phyloP scores from a whole-genome alignment of 179 eudicot species.

The Corrigiola litoralis region DNA sequence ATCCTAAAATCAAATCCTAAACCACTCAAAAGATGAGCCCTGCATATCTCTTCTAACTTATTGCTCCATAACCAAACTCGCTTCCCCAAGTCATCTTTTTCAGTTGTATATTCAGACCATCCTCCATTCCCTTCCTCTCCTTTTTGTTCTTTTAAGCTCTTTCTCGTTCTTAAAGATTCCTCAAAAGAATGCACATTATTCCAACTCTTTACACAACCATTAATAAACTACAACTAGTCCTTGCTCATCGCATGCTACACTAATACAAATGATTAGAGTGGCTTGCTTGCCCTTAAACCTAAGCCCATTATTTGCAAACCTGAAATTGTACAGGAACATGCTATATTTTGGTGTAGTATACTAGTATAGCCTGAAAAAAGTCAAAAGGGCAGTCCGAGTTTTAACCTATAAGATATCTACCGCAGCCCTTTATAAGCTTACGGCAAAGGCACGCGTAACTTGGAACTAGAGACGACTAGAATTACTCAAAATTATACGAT shows the following conservation, averaged over 20 bases:
- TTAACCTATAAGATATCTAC: neutral
- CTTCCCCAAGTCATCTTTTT: conserved; percentile 19
- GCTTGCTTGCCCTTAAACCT: conserved; percentile 13
- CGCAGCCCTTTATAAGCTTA: conserved; percentile 1
- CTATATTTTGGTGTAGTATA: neutral
- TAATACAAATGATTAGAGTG: conserved; percentile 8
- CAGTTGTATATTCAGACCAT: neutral
- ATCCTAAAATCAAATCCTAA: conserved; percentile 12
- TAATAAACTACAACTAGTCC: neutral
- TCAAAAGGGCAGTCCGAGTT: neutral
- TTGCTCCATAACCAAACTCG: conserved; percentile 13
- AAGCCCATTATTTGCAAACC: neutral
- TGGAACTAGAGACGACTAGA: conserved; percentile 17
- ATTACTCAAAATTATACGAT: neutral
- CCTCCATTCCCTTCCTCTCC: neutral
- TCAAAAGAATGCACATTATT: conserved; percentile 26
- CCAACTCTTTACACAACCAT: conserved; percentile 1
- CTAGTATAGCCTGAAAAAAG: neutral
- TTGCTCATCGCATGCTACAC: conserved; percentile 13
- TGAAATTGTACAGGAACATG: neutral
- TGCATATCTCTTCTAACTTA: conserved; percentile 12
- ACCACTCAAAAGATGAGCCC: conserved; percentile 29
- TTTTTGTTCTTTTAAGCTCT: neutral
- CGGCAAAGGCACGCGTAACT: conserved; percentile 11
- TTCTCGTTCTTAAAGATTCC: neutral